Percentiles rank a stretch among this genome's conserved stretches.
phyloP scores from a whole-genome alignment of 352 stramenopile species.

The Pythium insidiosum region DNA sequence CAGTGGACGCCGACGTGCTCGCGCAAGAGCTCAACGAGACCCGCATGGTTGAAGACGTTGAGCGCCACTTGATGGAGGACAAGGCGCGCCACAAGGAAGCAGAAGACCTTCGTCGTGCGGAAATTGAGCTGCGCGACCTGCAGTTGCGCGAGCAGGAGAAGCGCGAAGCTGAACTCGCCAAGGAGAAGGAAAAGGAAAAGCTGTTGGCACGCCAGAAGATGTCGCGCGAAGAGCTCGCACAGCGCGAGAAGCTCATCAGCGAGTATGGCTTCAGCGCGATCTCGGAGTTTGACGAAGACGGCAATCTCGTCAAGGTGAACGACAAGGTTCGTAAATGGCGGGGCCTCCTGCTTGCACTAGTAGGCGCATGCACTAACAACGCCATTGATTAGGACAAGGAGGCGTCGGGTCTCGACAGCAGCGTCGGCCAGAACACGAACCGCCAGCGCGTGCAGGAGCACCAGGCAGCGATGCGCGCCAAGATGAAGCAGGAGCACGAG shows the following conservation, averaged over 20 bases:
- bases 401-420: constrained; percentile 18
- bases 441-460: constrained; percentile 39
- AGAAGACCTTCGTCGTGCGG: constrained; percentile 27
- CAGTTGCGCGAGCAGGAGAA: constrained; percentile 51
- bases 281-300: constrained; percentile 79
- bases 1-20: constrained; percentile 32
- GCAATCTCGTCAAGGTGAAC: constrained; percentile 70
- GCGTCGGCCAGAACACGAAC: constrained; percentile 52
- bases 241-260: constrained; percentile 71
- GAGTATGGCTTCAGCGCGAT: constrained; percentile 73
- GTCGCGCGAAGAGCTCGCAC: constrained; percentile 62
- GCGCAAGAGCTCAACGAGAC: constrained; percentile 24
- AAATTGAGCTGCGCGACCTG: constrained; percentile 45
- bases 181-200: constrained; percentile 51
- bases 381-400: constrained; percentile 29
- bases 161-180: constrained; percentile 44
- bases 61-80: constrained; percentile 27
- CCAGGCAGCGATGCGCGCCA: constrained; percentile 39
- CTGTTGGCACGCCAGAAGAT: constrained; percentile 58
- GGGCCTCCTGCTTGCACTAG: too few relatives aligned
- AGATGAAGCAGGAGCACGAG: constrained; percentile 70
- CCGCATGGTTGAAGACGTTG: constrained; percentile 39
- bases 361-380: too few relatives aligned
- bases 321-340: constrained; percentile 54
- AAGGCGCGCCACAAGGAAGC: constrained; percentile 25